Evolutionary conservation across 202 grass and related monocot species (phyloP).

Genomic region (Hordeum pubiflorum): DNA sequence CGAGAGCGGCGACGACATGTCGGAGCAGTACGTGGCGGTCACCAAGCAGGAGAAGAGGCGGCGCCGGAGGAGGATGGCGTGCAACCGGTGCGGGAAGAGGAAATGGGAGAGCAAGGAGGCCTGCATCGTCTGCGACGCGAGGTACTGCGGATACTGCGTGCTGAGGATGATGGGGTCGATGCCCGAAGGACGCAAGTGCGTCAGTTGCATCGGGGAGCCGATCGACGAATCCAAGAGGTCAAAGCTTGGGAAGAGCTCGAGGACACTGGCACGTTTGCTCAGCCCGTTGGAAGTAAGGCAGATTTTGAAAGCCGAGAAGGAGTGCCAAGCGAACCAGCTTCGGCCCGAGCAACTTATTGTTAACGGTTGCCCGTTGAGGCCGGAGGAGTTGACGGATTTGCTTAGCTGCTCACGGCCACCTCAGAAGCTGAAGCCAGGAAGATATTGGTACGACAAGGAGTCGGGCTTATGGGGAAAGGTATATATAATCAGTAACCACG

Average conservation of each 20-base stretch:
- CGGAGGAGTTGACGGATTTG: slow-evolving; percentile 60
- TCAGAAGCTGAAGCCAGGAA: slow-evolving; percentile 75
- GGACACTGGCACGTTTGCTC: slow-evolving; percentile 49
- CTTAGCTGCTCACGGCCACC: slow-evolving; percentile 74
- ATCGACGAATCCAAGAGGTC: slow-evolving; percentile 65
- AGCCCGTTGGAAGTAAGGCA: slow-evolving; percentile 83
- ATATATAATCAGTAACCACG: too few species aligned
- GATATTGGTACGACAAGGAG: slow-evolving; percentile 98
- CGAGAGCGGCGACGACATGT: slow-evolving; percentile 42
- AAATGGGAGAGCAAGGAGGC: slow-evolving; percentile 94
- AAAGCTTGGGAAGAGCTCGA: slow-evolving; percentile 76
- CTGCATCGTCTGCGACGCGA: slow-evolving; percentile 66
- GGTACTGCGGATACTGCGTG: slow-evolving; percentile 71
- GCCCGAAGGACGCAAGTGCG: slow-evolving; percentile 89
- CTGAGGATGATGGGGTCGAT: slow-evolving; percentile 91
- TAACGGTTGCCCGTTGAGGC: slow-evolving; percentile 45
- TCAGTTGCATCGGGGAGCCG: slow-evolving; percentile 69
- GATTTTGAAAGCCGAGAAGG: slow-evolving; percentile 83
- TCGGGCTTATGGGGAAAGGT: slow-evolving; percentile 90
- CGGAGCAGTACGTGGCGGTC: slow-evolving; percentile 46
- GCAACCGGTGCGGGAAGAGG: slow-evolving; percentile 64
- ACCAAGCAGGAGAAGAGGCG: slow-evolving; percentile 54
- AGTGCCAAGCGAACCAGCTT: slow-evolving; percentile 85
- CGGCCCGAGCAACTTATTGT: slow-evolving; percentile 69
- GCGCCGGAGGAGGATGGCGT: slow-evolving; percentile 35